Conservation (phyloP, 2,329 filamentous ascomycete species). For the Aspergillus fumigatiaffinis region DNA sequence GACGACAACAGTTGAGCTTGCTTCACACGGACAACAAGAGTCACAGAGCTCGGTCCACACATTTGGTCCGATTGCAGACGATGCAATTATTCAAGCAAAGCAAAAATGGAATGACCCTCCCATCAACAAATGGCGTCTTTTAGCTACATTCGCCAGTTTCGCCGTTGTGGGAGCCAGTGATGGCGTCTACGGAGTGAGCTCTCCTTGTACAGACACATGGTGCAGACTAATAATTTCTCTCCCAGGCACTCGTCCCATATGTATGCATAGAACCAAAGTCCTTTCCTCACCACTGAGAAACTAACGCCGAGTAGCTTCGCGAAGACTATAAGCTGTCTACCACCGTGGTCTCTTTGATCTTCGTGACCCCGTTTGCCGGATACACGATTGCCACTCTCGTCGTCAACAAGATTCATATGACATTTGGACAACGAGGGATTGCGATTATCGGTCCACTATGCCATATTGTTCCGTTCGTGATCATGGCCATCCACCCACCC, state of each 20-base stretch:
- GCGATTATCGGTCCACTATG: constrained; percentile 53
- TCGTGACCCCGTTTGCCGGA: constrained; percentile 47
- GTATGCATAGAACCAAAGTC: constrained; percentile 36
- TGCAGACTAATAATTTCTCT: constrained; percentile 5
- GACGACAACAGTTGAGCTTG: neutral
- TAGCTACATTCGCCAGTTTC: constrained; percentile 51
- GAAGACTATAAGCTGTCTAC: constrained; percentile 6
- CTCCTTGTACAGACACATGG: neutral
- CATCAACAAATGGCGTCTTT: constrained; percentile 15
- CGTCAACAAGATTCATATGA: constrained; percentile 43
- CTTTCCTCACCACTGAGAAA: neutral
- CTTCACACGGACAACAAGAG: neutral
- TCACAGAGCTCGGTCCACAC: neutral
- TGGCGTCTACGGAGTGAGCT: constrained; percentile 51
- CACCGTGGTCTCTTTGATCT: constrained; percentile 46
- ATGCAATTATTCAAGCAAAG: constrained; percentile 6
- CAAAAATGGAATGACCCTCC: constrained; percentile 16
- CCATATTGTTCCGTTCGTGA: constrained; percentile 28
- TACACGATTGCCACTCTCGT: constrained; percentile 46
- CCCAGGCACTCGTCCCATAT: constrained; percentile 46
- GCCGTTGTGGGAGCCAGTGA: constrained; percentile 54
- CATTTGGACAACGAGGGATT: constrained; percentile 65
- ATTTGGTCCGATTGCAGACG: constrained; percentile 2
- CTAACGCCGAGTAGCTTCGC: neutral
- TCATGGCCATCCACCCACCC: constrained; percentile 30